These are phyloP conservation scores for Candida montana DNA, from an alignment of 805 yeast species.

Conservation along the genomic window DNA sequence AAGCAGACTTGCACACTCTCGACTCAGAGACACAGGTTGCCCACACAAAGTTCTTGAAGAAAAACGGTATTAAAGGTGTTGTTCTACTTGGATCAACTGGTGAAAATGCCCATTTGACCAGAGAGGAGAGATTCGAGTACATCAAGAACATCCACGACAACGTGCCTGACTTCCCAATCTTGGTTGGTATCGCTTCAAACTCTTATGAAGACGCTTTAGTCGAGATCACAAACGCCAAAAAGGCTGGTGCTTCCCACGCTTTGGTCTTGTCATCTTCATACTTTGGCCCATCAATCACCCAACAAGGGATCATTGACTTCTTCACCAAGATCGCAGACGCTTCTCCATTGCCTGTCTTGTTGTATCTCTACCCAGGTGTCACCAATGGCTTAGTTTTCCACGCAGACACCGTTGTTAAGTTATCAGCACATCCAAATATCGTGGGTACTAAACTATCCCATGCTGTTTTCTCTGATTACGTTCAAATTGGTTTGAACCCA, in stretches of 20 bases:
- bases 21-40: constrained; percentile 41
- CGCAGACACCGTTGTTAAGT: constrained; percentile 30
- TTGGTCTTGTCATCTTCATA: constrained; percentile 42
- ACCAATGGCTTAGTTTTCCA: constrained; percentile 32
- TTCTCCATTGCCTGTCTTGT: constrained; percentile 33
- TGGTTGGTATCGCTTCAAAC: constrained; percentile 47
- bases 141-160: constrained; percentile 30
- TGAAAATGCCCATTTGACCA: constrained; percentile 46
- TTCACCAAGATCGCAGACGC: constrained; percentile 35
- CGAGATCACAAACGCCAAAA: constrained; percentile 31
- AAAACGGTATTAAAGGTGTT: constrained; percentile 42
- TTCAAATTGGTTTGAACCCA: constrained; percentile 39
- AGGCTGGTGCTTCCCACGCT: constrained; percentile 36
- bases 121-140: constrained; percentile 36
- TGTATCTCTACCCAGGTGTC: constrained; percentile 42
- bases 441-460: constrained; percentile 50
- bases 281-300: constrained; percentile 41
- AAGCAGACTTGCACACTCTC: constrained; percentile 31
- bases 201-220: constrained; percentile 39
- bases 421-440: constrained; percentile 35
- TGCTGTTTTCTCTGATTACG: constrained; percentile 43
- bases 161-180: constrained; percentile 36
- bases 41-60: constrained; percentile 38
- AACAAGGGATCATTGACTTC: constrained; percentile 42
- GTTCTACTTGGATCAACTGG: constrained; percentile 53